phyloP scores from a whole-genome alignment of 202 grass and related monocot species.

The Brachypodium distachyon region DNA sequence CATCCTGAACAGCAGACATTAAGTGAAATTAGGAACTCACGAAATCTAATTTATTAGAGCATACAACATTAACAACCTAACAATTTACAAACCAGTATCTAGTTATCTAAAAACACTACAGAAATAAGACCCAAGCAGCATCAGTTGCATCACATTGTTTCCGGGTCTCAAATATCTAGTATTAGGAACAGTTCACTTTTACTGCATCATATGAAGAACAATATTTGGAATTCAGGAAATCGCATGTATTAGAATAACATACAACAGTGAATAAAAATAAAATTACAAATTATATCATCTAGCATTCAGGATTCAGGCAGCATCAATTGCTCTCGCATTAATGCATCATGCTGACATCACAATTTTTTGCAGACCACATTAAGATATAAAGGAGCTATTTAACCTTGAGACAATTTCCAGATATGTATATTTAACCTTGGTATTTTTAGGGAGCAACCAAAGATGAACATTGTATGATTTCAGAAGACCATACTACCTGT shows the following conservation, averaged over 20 bases:
- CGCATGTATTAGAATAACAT: no score
- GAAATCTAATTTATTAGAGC: neutral
- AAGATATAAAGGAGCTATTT: neutral
- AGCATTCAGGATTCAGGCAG: neutral
- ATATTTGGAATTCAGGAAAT: neutral
- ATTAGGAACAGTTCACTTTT: no score
- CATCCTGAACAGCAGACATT: slow-evolving; percentile 29
- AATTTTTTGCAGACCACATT: neutral
- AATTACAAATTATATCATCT: neutral
- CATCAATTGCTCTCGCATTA: neutral
- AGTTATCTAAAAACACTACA: neutral
- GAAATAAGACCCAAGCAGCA: neutral
- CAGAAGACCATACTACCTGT: slow-evolving; percentile 10
- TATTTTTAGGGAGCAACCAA: neutral
- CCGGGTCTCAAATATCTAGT: neutral
- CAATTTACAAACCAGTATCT: neutral
- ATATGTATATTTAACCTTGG: neutral
- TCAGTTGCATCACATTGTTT: neutral
- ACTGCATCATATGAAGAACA: no score
- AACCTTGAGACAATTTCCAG: neutral
- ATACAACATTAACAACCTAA: neutral
- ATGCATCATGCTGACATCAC: neutral
- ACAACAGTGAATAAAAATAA: neutral
- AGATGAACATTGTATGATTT: neutral
- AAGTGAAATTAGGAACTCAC: neutral